Evolutionary conservation across 495 filamentous ascomycete species (phyloP).

Genomic region (Aeminium ludgeri): DNA sequence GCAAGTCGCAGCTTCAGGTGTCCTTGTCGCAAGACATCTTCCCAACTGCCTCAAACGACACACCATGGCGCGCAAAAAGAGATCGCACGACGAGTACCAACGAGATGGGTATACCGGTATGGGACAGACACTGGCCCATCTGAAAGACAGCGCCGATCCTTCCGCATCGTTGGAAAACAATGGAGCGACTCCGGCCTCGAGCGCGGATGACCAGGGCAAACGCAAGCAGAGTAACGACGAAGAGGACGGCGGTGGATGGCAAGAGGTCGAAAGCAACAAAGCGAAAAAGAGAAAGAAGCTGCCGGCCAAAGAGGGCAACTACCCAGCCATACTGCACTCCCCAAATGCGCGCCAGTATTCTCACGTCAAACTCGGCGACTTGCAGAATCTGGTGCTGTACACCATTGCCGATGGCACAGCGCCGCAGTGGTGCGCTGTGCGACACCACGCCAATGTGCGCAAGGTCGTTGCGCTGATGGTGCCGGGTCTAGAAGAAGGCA

Average conservation of each 20-base stretch:
- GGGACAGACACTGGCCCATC: slow-evolving; percentile 16
- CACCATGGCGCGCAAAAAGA: too few species aligned
- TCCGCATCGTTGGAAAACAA: slow-evolving; percentile 1
- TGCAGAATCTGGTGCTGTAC: slow-evolving; percentile 75
- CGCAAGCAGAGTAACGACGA: slow-evolving; percentile 2
- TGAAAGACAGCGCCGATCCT: slow-evolving; percentile 1
- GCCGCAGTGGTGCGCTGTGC: slow-evolving; percentile 75
- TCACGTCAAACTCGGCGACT: slow-evolving; percentile 56
- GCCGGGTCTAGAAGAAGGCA: slow-evolving; percentile 72
- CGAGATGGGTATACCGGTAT: slow-evolving; percentile 12
- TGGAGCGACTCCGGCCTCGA: neutral
- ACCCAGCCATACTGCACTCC: slow-evolving; percentile 13
- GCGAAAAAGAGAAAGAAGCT: slow-evolving; percentile 17
- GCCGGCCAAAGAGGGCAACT: slow-evolving; percentile 10
- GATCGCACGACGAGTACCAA: slow-evolving; percentile 8
- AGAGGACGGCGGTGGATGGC: slow-evolving; percentile 15
- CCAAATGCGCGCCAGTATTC: slow-evolving; percentile 41
- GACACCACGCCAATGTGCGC: slow-evolving; percentile 54
- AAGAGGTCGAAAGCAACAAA: slow-evolving; percentile 9
- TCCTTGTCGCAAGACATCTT: too few species aligned
- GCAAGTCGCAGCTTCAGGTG: too few species aligned
- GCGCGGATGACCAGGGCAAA: neutral
- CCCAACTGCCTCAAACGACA: too few species aligned
- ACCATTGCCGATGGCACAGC: slow-evolving; percentile 67
- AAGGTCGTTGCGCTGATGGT: slow-evolving; percentile 90